Percentiles rank a stretch among this genome's conserved stretches.
phyloP scores from a whole-genome alignment of 1,139 yeast species.

The Trichomonascaceae sp. region DNA sequence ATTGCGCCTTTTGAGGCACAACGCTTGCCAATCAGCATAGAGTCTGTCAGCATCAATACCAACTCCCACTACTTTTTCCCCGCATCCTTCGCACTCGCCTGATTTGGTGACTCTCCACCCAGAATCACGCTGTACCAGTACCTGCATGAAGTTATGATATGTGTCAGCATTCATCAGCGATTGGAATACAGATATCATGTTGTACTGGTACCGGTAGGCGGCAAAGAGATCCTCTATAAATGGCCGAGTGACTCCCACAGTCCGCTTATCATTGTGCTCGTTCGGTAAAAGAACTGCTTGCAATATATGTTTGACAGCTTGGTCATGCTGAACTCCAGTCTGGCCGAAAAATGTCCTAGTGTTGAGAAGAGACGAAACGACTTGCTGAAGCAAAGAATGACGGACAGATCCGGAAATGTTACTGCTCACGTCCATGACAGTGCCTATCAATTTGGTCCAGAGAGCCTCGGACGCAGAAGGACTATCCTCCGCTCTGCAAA shows the following conservation, averaged over 20 bases:
- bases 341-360: neutral
- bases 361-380: conserved; percentile 15
- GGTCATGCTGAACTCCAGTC: conserved; percentile 12
- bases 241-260: conserved; percentile 34
- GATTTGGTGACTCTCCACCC: conserved; percentile 50
- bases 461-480: conserved; percentile 10
- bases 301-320: conserved; percentile 17
- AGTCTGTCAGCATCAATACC: conserved; percentile 31
- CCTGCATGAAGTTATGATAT: conserved; percentile 30
- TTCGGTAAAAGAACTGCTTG: conserved; percentile 16
- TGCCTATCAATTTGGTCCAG: conserved; percentile 21
- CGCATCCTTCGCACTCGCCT: conserved; percentile 59
- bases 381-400: conserved; percentile 12
- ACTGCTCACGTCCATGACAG: conserved; percentile 14
- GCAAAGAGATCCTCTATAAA: conserved; percentile 51
- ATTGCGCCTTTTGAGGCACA: too few species aligned
- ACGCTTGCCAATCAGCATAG: conserved; percentile 24
- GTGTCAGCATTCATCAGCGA: conserved; percentile 43
- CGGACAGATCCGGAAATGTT: conserved; percentile 5
- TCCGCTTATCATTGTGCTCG: conserved; percentile 10
- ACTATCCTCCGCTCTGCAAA: conserved; percentile 9
- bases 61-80: conserved; percentile 50
- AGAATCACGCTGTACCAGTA: conserved; percentile 29
- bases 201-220: conserved; percentile 52
- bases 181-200: conserved; percentile 41